Base-by-base conservation (phyloP, 129 eudicot species). In the sunflower (Helianthus annuus) region DNA sequence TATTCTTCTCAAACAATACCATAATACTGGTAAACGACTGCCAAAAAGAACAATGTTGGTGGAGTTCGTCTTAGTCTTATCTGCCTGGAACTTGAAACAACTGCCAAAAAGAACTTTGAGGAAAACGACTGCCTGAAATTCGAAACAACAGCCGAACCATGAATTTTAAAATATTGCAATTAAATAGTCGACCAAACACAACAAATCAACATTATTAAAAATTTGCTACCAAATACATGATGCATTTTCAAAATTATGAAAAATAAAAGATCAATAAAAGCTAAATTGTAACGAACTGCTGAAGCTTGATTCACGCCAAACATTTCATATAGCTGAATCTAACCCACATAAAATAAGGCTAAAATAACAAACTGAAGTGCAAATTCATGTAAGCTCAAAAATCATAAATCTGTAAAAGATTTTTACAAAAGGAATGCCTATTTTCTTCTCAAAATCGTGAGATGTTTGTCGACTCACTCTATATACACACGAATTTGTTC, bases 311-410 rank as follows among this genome's bases (percentile, higher is more conserved):
- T 76, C 79, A 68, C 81, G 64, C 72, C 74, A 48, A 76, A 55
- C 78, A 46, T 52, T 38, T 40, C 55, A 59, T 77, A 79, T 86
- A 85, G 81, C 86, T 82, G 77, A 81, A 77, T 84, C 85, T 76
- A 46, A 59, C 49, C 32, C 59, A 59, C 36, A 56, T 10, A 54
- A 56, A 29, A 27, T 27, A 17, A 67, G 10, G 42, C 53, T 8
- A 67, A 46, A 58, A 11, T 27, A 40, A 49, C 63, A 64, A 51
- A 3, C 59, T 66, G 49, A 66, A 48, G 10, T 75, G 6, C 29
- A 55, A 75, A 27, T 44, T 75, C 14, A 58, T 66, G 34, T 32
- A 72, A 72, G 15, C 68, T 72, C 44, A 46, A 29, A 8, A 48
- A 1, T 7, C 11, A 51, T 55, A 38, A 55, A 44, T 24, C 16